Evolutionary conservation across 352 stramenopile species (phyloP), one percentile per base, ranked within the genome.

Genomic region (Globisporangium heterothallicum): DNA sequence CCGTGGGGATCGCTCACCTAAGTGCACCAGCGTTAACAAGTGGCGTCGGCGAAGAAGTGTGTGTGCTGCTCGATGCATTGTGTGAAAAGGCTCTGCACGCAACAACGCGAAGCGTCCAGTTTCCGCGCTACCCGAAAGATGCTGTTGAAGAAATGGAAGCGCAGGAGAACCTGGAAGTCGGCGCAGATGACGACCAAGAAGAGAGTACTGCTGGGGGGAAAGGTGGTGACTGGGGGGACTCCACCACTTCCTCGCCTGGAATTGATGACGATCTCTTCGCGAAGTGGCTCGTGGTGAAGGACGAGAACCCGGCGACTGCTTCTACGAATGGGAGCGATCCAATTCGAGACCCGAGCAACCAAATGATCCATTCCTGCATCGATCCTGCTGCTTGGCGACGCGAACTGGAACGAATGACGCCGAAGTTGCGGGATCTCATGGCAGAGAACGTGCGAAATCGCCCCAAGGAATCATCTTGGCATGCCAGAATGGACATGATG

Each of bases 41-140:
- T 22, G 78, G 77, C 0, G 52, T 56, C 27, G 72, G 78, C 10
- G 46, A 76, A 16, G 65, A 78, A n/a, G 75, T 84, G 0, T 85
- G 76, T 47, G 36, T 74, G 0, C 56, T 90, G 16, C 53, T 92
- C 3, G 64, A 80, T 38, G 57, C 56, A 7, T 46, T 88, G 16
- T 73, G 70, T 53, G 51, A 67, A 26, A 59, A 64, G 46, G 77
- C 64, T 12, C 30, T 88, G 13, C 56, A 53, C 42, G 32, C 36
- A 4, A 59, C 52, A 25, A 30, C 24, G 6, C 61, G 50, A 18
- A 61, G 45, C 47, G 64, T 45, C 42, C 41, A 44, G 14, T 43
- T 36, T 3, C 53, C 66, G 9, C 40, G 34, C 25, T 85, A 88
- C 49, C 56, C 68, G 7, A 59, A 35, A 8, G 74, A 91, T 13